phyloP scores from a whole-genome alignment of 2,329 filamentous ascomycete species.

The Alternaria sp. region DNA sequence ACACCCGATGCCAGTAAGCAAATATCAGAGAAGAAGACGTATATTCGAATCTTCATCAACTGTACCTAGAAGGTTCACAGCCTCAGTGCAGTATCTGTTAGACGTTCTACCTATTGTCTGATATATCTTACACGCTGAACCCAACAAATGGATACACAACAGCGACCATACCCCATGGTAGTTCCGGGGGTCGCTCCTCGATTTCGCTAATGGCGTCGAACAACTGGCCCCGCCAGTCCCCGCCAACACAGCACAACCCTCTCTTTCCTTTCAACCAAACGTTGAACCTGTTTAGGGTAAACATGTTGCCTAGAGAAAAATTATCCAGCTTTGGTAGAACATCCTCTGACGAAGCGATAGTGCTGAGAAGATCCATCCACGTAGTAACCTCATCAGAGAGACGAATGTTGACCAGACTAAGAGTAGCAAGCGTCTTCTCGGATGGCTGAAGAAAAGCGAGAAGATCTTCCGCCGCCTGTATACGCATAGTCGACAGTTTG shows the following conservation, averaged over 20 bases:
- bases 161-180: slow-evolving; percentile 28
- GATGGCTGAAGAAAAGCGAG: slow-evolving; percentile 24
- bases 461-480: slow-evolving; percentile 20
- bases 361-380: slow-evolving; percentile 27
- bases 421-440: slow-evolving; percentile 12
- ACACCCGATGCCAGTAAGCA: background rate
- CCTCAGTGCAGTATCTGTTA: background rate
- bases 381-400: slow-evolving; percentile 15
- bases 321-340: slow-evolving; percentile 14
- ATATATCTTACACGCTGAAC: background rate
- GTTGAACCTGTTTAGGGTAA: slow-evolving; percentile 2
- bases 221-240: slow-evolving; percentile 16
- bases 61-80: background rate
- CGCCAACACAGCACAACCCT: slow-evolving; percentile 10
- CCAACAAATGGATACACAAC: slow-evolving; percentile 33
- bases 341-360: slow-evolving; percentile 12
- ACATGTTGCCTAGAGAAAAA: slow-evolving; percentile 22
- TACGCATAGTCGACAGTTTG: slow-evolving; percentile 27
- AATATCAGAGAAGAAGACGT: background rate
- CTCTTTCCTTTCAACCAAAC: slow-evolving; percentile 14
- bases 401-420: slow-evolving; percentile 24
- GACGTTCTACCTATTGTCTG: background rate
- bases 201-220: slow-evolving; percentile 7
- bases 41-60: background rate
- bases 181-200: slow-evolving; percentile 14